Evolutionary conservation across 2,329 filamentous ascomycete species (phyloP).

Genomic region (Epichloe brachyelytri): DNA sequence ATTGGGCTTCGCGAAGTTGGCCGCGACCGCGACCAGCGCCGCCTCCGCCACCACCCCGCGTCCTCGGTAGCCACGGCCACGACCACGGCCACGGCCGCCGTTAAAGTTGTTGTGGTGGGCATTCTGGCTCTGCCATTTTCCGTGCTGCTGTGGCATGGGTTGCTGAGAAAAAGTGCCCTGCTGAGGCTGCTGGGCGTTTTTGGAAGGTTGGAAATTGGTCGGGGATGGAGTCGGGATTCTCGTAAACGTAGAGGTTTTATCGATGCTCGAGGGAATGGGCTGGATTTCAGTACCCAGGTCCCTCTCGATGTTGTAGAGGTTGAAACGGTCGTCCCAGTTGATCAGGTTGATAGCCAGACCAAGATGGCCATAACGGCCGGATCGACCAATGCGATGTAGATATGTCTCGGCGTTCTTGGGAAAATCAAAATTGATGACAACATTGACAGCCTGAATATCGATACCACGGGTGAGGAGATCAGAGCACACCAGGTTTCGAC

Average conservation of each 20-base stretch:
- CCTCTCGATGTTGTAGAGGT: constrained; percentile 96
- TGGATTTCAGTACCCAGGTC: constrained; percentile 96
- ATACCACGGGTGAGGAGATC: constrained; percentile 97
- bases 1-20: constrained; percentile 22
- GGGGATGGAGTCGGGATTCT: constrained; percentile 86
- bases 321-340: constrained; percentile 98
- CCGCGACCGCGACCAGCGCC: constrained; percentile 23
- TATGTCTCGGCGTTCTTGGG: constrained; percentile 99
- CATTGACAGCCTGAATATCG: constrained; percentile 97
- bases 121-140: constrained; percentile 30
- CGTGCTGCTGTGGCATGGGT: constrained; percentile 15
- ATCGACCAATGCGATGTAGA: constrained; percentile 94
- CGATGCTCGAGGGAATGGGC: constrained; percentile 85
- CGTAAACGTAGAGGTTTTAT: constrained; percentile 98
- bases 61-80: constrained; percentile 26
- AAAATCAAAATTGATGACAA: constrained; percentile 99
- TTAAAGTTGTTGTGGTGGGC: constrained; percentile 24
- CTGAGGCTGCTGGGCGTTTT: constrained; percentile 18
- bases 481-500: constrained; percentile 95
- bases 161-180: constrained; percentile 12
- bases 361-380: constrained; percentile 90
- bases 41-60: constrained; percentile 21
- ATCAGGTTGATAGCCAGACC: constrained; percentile 98
- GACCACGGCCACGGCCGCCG: constrained; percentile 20
- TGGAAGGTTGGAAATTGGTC: constrained; percentile 49